Base-by-base conservation (phyloP, 1,284 basidiomycete genomes). In the Agroathelia rolfsii region DNA sequence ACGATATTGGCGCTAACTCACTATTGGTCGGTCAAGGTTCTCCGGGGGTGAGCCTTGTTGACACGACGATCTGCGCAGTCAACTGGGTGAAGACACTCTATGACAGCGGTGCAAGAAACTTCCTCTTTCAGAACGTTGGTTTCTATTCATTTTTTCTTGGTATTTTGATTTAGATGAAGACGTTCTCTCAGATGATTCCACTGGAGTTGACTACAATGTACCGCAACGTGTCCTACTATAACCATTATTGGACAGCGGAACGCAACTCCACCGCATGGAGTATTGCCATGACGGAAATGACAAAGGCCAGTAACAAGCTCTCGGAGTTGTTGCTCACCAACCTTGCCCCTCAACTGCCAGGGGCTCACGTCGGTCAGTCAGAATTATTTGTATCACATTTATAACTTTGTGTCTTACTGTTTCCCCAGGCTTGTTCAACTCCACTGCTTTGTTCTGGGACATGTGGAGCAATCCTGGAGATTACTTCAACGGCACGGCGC, bases 101-200 rank as follows among this genome's bases (percentile, higher is more conserved):
- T 41, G 41, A 54, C 6, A 50, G 42, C 37, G 62, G 63, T 5
- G 64, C 62, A 5, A 48, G 62, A 25, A 65, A 64, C 37, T 66
- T 66, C 40, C 48, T 68, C 17, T 59, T 66, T 43, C 61, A 66
- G 38, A 66, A 67, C 34, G 62, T 64, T 38, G 41, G 58, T 47
- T 29, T 5, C 3, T 4, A 9, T 7, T 27, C 11, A 14, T 17
- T 20, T 12, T 24, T 18, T 23, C 7, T 29, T 13, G 10, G 35
- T 42, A 28, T 16, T 41, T 6, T 36, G 33, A 23, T 34, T 37
- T n/a, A n/a, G n/a, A n/a, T n/a, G n/a, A n/a, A n/a, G n/a, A n/a
- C n/a, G n/a, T n/a, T n/a, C n/a, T n/a, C n/a, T 19, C 33, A 70
- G 69, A 66, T 71, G 52, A 58, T 66, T 18, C 68, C 68, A 2